Conservation (phyloP, 352 stramenopile genomes). For the Phytopythium cucurbitacearum region DNA sequence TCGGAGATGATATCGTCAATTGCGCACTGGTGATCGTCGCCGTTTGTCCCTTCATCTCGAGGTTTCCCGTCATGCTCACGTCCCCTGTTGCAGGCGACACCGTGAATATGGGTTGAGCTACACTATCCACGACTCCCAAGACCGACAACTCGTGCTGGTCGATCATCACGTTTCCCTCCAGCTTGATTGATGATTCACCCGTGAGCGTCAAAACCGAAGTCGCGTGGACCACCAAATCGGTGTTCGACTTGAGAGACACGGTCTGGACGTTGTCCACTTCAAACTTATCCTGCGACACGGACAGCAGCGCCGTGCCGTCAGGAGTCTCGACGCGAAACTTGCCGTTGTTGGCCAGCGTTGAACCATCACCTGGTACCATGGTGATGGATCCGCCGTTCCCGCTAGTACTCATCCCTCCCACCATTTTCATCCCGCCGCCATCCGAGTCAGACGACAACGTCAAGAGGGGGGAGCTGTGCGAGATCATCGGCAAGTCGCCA, state of each 20-base stretch:
- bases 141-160: conserved; percentile 17
- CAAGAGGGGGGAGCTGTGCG: no score
- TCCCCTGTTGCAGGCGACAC: conserved; percentile 19
- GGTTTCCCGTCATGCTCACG: conserved; percentile 15
- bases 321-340: conserved; percentile 38
- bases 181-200: conserved; percentile 14
- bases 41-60: conserved; percentile 13
- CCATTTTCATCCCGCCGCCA: conserved; percentile 30
- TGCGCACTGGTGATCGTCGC: conserved; percentile 25
- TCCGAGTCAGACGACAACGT: no score
- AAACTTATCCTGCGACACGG: conserved; percentile 19
- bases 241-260: conserved; percentile 22
- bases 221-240: conserved; percentile 21
- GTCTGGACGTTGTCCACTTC: conserved; percentile 27
- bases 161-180: conserved; percentile 20
- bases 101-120: conserved; percentile 7
- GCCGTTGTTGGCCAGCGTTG: conserved; percentile 16
- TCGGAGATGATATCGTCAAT: conserved; percentile 22
- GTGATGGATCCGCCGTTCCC: conserved; percentile 39
- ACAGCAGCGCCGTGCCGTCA: conserved; percentile 18
- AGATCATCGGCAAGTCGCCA: no score
- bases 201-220: conserved; percentile 25
- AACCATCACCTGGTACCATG: conserved; percentile 30
- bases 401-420: conserved; percentile 23
- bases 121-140: conserved; percentile 9